Evolutionary conservation across 306 rosid genomes (phyloP), one percentile per base, ranked within the genome.

Genomic region (Abrus pulchellus): DNA sequence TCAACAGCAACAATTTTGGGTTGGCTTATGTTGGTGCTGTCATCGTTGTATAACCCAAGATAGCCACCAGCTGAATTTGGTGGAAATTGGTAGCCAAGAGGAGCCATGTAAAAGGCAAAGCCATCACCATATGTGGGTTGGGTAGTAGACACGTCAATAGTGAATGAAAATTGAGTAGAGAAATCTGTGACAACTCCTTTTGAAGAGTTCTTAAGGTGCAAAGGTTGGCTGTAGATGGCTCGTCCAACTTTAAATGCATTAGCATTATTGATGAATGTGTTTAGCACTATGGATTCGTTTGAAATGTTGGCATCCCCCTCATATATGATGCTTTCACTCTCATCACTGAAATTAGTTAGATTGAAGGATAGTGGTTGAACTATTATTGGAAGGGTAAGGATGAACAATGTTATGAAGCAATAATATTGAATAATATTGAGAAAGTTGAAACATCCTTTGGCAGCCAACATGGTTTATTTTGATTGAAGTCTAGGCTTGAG

Each of bases 31-130:
- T n/a, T n/a, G n/a, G n/a, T n/a, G n/a, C n/a, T n/a, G n/a, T n/a
- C 65, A 1, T 61, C 69, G 38, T 81, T 74, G 57, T 71, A 77
- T 3, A 83, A 55, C 1, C 61, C 86, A 14, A 77, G 74, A 36
- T 40, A 12, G 12, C 70, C 64, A 27, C 83, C 86, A 4, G 49
- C 83, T 13, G 79, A 70, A 9, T 62, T 43, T 1, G 68, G 79
- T 2, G 83, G 86, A 10, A 77, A 70, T 7, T 54, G 75, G 72
- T 77, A 77, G 5, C 55, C 63, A 1, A 71, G 49, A 7, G 86
- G 86, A 0, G 86, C 82, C 2, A 83, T 0, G 29, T 43, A 83
- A 36, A 83, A 83, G n/a, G 65, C 79, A 27, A 83, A 83, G 5
- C 86, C 86, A 0, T 83, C 86, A 4, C 70, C 79, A 1, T 40